Percentiles rank a stretch among this genome's conserved stretches.
Conservation (phyloP, 768 basidiomycete genomes). For the Tephrocybe sp. region DNA sequence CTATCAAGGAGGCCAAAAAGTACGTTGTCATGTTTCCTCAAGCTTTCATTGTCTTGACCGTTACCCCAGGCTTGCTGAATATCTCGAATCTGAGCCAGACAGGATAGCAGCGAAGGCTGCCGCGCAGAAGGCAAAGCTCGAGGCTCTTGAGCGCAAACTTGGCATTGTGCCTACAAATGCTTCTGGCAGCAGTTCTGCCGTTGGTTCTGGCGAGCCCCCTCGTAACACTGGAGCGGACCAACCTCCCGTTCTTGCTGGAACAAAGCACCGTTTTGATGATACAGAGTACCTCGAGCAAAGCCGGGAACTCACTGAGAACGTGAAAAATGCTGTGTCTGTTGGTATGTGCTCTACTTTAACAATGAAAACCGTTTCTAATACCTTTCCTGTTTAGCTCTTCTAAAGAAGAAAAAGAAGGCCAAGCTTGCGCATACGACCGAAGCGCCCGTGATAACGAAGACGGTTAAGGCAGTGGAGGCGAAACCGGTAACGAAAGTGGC, state of each 20-base stretch:
- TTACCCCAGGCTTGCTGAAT: slow-evolving; percentile 67
- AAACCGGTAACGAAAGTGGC: background rate
- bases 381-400: slow-evolving; percentile 42
- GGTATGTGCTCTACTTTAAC: slow-evolving; percentile 46
- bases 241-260: slow-evolving; percentile 56
- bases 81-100: slow-evolving; percentile 82
- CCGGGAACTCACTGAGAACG: slow-evolving; percentile 85
- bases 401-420: slow-evolving; percentile 77
- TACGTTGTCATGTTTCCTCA: slow-evolving; percentile 32
- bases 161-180: slow-evolving; percentile 53
- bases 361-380: background rate
- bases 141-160: slow-evolving; percentile 80
- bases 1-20: slow-evolving; percentile 96
- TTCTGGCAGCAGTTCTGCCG: slow-evolving; percentile 15
- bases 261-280: slow-evolving; percentile 91
- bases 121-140: slow-evolving; percentile 79
- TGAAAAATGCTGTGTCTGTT: slow-evolving; percentile 85
- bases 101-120: slow-evolving; percentile 78
- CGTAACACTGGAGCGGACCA: slow-evolving; percentile 27
- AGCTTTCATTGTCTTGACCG: background rate
- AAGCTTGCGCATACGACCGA: slow-evolving; percentile 40
- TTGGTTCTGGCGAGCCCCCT: slow-evolving; percentile 29
- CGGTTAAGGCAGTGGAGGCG: slow-evolving; percentile 1
- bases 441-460: background rate
- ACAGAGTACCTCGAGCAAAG: slow-evolving; percentile 91